Evolutionary conservation across 2,329 filamentous ascomycete species (phyloP), one percentile per base, ranked within the genome.

Genomic region (Tolypocladium ophioglossoides): DNA sequence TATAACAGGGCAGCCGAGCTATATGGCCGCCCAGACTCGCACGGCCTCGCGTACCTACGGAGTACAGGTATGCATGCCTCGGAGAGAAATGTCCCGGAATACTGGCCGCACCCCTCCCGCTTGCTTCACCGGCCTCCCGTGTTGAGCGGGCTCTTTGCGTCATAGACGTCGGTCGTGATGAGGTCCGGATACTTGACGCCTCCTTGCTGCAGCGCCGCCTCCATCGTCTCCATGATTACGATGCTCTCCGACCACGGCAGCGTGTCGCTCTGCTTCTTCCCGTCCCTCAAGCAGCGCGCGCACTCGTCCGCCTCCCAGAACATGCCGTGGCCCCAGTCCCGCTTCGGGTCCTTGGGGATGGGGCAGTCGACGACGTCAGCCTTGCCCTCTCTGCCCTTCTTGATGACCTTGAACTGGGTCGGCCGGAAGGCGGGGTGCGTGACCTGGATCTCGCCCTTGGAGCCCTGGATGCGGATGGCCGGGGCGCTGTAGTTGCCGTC

Each of bases 301-400:
- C 82, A 86, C 74, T 90, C 88, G 67, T 91, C 88, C 1, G 89
- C 89, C 68, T 91, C 87, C 86, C 86, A 92, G 72, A 89, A 94
- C 88, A 95, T 94, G 51, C 89, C 90, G 59, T 89, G 85, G 12
- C 89, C 89, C 72, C 73, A 78, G 59, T 64, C 60, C 30, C 75
- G 71, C 59, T 70, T 72, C 27, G 69, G 62, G 62, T 83, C 79
- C 54, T 67, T 65, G 41, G 80, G 79, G 46, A 81, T 76, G 14
- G 78, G 76, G 63, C 74, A 79, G 60, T 79, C 73, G 51, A 82
- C 72, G 14, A 75, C 68, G 61, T 81, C 77, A 32, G 75, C 66
- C 44, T 74, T 70, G 51, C 74, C 74, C 32, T 70, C 75, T 50
- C 68, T 68, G 39, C 75, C 76, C 59, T 72, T 72, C 61, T 74